Evolutionary conservation across 108 stramenopile genomes (phyloP), one percentile per base, ranked within the genome.

Genomic region (Fistulifera pelliculosa): DNA sequence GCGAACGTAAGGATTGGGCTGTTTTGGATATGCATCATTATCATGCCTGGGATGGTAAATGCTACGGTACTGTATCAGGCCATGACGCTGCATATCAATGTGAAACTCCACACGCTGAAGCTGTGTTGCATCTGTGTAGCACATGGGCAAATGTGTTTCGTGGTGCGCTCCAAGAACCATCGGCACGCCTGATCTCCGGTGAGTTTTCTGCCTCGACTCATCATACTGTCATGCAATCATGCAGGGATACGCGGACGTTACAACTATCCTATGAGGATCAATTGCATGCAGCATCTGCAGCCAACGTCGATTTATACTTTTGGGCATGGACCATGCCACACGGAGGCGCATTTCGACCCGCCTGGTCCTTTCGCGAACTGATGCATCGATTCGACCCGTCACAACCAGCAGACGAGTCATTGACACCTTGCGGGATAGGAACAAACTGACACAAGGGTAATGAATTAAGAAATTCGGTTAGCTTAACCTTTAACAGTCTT

Each of bases 21-120:
- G 69, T 83, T 4, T 65, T 87, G 58, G 85, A 87, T 51, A 74
- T 87, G 13, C 85, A 87, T 65, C 80, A 82, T 47, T 87, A 87
- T 38, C 79, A 87, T 52, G 79, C 85, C 1, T 87, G 85, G 85
- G 74, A 68, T 10, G 11, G 50, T 3, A 44, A 53, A n/a, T 87
- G 85, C 39, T 62, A 61, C 12, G 85, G 85, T 22, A 66, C 76
- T 1, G 81, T 81, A 50, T 54, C 67, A 0, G 75, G 77, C 49
- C 61, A 59, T 15, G 58, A 55, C 1, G 62, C 28, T 0, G 16
- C 16, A 19, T 17, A 5, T 17, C 68, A 57, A 26, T 44, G 40
- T 3, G 45, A 62, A 2, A 45, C 7, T 21, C 19, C 16, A 6
- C 19, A 17, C 4, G 21, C 44, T 6, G 44, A 45, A 19, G 11